phyloP scores from a whole-genome alignment of 306 rosid genomes.

The Mucuna pruriens region DNA sequence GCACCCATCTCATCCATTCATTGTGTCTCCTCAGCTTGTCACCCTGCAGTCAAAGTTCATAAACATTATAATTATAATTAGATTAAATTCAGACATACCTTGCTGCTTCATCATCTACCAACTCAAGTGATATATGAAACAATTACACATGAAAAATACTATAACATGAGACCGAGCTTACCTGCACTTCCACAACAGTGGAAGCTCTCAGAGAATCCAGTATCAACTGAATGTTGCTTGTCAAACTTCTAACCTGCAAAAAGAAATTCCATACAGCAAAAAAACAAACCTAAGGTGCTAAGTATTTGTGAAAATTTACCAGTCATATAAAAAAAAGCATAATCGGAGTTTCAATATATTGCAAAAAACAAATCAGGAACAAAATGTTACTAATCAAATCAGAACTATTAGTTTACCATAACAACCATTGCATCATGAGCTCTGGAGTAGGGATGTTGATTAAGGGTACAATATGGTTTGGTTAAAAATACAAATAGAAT shows the following conservation, averaged over 20 bases:
- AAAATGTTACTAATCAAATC: neutral
- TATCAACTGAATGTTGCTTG: slow-evolving; percentile 54
- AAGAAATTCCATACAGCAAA: slow-evolving; percentile 18
- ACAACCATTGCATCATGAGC: neutral
- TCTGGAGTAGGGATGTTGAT: neutral
- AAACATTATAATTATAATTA: too few relatives aligned
- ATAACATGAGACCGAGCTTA: slow-evolving; percentile 31
- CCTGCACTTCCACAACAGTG: slow-evolving; percentile 68
- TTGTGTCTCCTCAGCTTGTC: slow-evolving; percentile 63
- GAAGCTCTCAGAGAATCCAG: slow-evolving; percentile 59
- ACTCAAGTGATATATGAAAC: neutral
- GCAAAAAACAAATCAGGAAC: neutral
- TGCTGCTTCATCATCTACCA: too few relatives aligned
- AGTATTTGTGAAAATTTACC: neutral
- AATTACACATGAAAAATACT: neutral
- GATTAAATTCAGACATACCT: neutral
- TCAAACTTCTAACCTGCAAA: slow-evolving; percentile 63
- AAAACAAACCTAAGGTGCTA: neutral
- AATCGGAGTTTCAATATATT: too few relatives aligned
- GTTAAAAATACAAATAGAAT: neutral
- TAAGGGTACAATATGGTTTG: neutral
- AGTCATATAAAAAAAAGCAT: too few relatives aligned
- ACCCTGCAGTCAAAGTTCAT: slow-evolving; percentile 50
- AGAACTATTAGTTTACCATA: neutral
- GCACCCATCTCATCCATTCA: slow-evolving; percentile 65